Base-by-base conservation (phyloP, 768 basidiomycete species). In the Hygrophorus russula region DNA sequence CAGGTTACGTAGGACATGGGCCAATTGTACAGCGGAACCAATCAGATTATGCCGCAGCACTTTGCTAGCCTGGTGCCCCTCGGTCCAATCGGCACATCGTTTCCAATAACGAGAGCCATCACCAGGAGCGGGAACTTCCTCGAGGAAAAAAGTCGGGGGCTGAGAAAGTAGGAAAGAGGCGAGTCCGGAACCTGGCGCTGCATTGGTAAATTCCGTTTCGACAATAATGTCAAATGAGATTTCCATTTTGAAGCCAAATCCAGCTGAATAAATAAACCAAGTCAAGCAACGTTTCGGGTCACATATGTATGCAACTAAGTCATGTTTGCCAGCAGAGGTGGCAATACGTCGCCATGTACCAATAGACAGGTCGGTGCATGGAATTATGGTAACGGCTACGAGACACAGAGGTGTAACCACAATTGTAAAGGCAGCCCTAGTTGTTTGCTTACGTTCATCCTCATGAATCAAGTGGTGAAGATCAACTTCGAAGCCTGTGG, bases 231-330 rank as follows among this genome's bases (percentile, higher is more conserved):
- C 67, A 60, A 82, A 86, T 4, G 83, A 75, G 13, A 89, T 69
- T 48, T 85, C 82, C 82, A 90, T 90, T 60, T 89, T 89, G 70
- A 88, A 89, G 14, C 82, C 75, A 49, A 71, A 72, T 15, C 82
- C 83, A 0, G 63, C 68, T 5, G 81, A 81, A 33, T 78, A 74
- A 44, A 90, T 80, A 58, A 80, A 90, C 88, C 88, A 90, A 3
- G 74, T 74, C 20, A 90, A 62, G 53, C 72, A 78, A 33, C 71
- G 76, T 51, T 74, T 81, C 33, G 57, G 48, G 17, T 87, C 80
- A 57, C 74, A 87, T 10, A 82, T 65, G 58, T 88, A 90, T 1
- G 83, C 82, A 28, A 89, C 68, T 7, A 90, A 68, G 58, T 86
- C 84, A 49, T 80, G 70, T 42, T 71, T 73, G 49, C 60, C 64